Percentiles rank a stretch among this genome's conserved stretches.
Conservation (phyloP, 2,329 filamentous ascomycete species). For the Diplodia mutila region DNA sequence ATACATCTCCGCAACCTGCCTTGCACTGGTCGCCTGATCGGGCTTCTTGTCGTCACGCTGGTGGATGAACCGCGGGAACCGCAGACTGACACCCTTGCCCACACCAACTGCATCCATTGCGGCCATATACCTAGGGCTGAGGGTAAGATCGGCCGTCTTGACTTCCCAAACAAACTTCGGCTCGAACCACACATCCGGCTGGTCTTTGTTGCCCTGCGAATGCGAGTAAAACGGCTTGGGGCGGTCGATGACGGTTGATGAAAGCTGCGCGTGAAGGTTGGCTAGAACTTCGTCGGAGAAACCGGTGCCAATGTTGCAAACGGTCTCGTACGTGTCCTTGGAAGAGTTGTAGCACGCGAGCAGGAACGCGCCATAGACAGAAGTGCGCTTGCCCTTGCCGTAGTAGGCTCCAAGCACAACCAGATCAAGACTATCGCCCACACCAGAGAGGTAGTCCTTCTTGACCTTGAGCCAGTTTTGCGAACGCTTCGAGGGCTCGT, state of each 20-base stretch:
- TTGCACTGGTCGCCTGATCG: conserved; percentile 81
- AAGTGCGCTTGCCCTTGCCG: conserved; percentile 93
- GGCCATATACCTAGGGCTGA: conserved; percentile 93
- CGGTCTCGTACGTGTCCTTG: conserved; percentile 84
- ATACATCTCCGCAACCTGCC: conserved; percentile 96
- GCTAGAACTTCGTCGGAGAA: conserved; percentile 96
- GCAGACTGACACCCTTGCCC: conserved; percentile 78
- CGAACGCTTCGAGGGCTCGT: conserved; percentile 93
- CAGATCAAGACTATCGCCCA: conserved; percentile 94
- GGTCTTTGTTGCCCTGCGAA: conserved; percentile 80
- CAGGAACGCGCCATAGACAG: conserved; percentile 92
- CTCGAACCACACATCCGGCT: conserved; percentile 99
- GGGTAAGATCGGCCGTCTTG: conserved; percentile 91
- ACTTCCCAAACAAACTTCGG: conserved; percentile 95
- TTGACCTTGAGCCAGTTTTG: conserved; percentile 99
- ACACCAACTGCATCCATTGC: conserved; percentile 75
- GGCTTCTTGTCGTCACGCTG: conserved; percentile 94
- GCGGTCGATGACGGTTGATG: conserved; percentile 78
- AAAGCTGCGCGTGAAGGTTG: conserved; percentile 76
- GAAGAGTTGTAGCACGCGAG: conserved; percentile 88
- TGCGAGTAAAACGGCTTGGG: conserved; percentile 95
- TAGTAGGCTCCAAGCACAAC: conserved; percentile 94
- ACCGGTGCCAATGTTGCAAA: conserved; percentile 98
- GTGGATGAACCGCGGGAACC: conserved; percentile 93
- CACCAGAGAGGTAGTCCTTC: conserved; percentile 93